Conservation (phyloP, 768 basidiomycete species). For the Baorangia bicolor region DNA sequence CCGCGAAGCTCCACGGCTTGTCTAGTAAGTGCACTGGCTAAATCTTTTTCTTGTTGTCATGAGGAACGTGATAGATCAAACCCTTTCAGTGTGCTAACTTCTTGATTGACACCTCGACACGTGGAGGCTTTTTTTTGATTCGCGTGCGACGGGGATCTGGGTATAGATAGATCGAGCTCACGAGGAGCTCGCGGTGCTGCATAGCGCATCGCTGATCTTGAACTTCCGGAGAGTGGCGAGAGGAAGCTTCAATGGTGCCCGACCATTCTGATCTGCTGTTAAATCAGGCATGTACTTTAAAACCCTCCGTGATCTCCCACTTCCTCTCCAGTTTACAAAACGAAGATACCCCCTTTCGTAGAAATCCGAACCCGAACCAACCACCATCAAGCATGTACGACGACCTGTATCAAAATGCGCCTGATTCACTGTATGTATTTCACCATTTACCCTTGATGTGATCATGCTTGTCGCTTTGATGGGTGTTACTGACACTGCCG, state of each 20-base stretch:
- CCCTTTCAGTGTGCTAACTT: neutral
- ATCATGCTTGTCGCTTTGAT: neutral
- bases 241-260: neutral
- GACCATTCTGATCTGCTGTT: neutral
- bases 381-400: neutral
- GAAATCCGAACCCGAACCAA: neutral
- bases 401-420: neutral
- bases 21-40: neutral
- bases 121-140: neutral
- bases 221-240: neutral
- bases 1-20: neutral
- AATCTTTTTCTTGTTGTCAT: neutral
- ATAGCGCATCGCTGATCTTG: constrained; percentile 2
- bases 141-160: neutral
- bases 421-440: constrained; percentile 15
- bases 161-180: neutral
- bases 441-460: neutral
- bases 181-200: neutral
- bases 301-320: neutral
- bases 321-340: neutral
- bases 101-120: neutral
- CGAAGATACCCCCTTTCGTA: neutral
- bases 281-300: constrained; percentile 4
- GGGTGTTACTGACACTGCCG: neutral
- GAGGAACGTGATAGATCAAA: neutral